Conservation (phyloP, 2,329 filamentous ascomycete species). For the Sporothrix mexicana region DNA sequence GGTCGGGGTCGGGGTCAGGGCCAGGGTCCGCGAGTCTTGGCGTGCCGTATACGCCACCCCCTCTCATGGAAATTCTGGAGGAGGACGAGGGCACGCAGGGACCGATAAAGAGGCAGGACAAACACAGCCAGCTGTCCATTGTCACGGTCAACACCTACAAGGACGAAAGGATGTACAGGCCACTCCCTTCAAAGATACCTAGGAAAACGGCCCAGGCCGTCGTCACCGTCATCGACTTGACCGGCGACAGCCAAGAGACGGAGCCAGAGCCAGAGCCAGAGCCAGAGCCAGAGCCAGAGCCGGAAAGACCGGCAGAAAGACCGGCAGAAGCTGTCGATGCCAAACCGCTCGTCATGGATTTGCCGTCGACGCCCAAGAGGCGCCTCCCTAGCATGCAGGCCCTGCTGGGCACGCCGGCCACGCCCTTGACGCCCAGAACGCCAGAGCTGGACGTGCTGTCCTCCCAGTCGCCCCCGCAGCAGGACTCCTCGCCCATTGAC, state of each 20-base stretch:
- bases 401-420: not conserved
- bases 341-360: not conserved
- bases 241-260: slow-evolving; percentile 22
- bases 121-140: slow-evolving; percentile 19
- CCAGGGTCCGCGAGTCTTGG: not conserved
- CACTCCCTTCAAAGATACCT: too few relatives aligned
- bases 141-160: slow-evolving; percentile 23
- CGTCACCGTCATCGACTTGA: slow-evolving; percentile 31
- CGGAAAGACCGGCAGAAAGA: too few relatives aligned
- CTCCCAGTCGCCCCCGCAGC: not conserved
- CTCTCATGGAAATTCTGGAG: not conserved
- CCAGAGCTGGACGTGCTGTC: not conserved
- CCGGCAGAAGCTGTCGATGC: not conserved
- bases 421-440: not conserved
- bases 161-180: not conserved
- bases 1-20: not conserved
- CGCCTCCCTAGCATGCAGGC: not conserved
- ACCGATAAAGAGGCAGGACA: not conserved
- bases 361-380: not conserved
- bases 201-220: not conserved
- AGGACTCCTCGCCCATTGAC: slow-evolving; percentile 22
- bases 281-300: not conserved
- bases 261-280: not conserved
- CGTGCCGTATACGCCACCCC: not conserved
- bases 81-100: not conserved